Percentiles rank a stretch among this genome's conserved stretches.
These are phyloP conservation scores for Periconia macrospinosa DNA, from an alignment of 2,329 filamentous ascomycete genomes.

Conservation along the genomic window DNA sequence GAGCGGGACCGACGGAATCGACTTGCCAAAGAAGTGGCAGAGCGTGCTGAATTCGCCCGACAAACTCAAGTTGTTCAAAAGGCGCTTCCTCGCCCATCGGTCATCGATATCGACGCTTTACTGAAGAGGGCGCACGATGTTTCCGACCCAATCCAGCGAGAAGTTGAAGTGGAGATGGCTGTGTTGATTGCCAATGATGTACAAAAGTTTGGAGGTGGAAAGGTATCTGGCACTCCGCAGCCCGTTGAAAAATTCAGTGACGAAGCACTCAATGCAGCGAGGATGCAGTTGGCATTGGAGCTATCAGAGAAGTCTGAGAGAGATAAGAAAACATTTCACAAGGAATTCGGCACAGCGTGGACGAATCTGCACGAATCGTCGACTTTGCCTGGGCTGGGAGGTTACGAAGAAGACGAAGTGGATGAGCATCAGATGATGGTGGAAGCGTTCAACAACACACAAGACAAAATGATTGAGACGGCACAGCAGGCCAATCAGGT, in stretches of 20 bases:
- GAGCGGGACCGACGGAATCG: slow-evolving; percentile 74
- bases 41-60: slow-evolving; percentile 72
- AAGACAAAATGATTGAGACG: slow-evolving; percentile 70
- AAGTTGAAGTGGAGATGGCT: slow-evolving; percentile 77
- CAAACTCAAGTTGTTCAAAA: slow-evolving; percentile 91
- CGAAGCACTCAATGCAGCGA: slow-evolving; percentile 70
- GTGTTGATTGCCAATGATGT: slow-evolving; percentile 82
- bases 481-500: slow-evolving; percentile 83
- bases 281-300: slow-evolving; percentile 75
- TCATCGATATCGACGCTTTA: slow-evolving; percentile 71
- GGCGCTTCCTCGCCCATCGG: slow-evolving; percentile 73
- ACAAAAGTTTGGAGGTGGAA: slow-evolving; percentile 69
- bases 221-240: slow-evolving; percentile 63
- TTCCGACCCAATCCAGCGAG: slow-evolving; percentile 64
- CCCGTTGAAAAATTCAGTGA: slow-evolving; percentile 70
- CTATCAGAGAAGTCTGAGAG: slow-evolving; percentile 56
- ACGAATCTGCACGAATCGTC: slow-evolving; percentile 50
- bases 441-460: slow-evolving; percentile 73
- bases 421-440: slow-evolving; percentile 68
- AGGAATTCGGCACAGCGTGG: slow-evolving; percentile 50
- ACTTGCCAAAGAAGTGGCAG: slow-evolving; percentile 63
- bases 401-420: slow-evolving; percentile 76
- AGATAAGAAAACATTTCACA: slow-evolving; percentile 51
- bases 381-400: slow-evolving; percentile 75
- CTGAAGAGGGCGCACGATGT: slow-evolving; percentile 64